Conservation (phyloP, 805 yeast genomes). For the Isabelozyma rhagii region DNA sequence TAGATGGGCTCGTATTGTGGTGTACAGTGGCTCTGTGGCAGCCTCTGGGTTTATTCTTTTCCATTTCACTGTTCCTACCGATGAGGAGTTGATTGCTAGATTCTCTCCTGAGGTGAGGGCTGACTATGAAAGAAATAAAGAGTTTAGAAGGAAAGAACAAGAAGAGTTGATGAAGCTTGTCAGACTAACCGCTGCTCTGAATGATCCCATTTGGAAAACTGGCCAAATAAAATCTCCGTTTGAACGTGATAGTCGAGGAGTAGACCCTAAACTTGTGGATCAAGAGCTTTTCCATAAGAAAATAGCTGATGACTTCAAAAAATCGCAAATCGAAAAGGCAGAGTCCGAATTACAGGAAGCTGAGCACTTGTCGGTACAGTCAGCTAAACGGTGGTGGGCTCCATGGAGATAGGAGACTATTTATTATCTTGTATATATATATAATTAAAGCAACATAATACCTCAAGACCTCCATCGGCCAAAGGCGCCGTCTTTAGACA, state of each 20-base stretch:
- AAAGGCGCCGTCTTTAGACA: conserved; percentile 27
- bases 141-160: conserved; percentile 64
- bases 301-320: conserved; percentile 38
- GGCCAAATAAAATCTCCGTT: conserved; percentile 70
- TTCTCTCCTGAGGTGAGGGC: conserved; percentile 82
- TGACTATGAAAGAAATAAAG: conserved; percentile 65
- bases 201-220: conserved; percentile 82
- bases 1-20: conserved; percentile 57
- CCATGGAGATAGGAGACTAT: conserved; percentile 5
- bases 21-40: conserved; percentile 63
- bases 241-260: conserved; percentile 44
- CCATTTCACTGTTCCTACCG: conserved; percentile 80
- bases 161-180: conserved; percentile 67
- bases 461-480: conserved; percentile 7
- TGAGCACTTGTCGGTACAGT: conserved; percentile 19
- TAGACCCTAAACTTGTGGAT: conserved; percentile 34
- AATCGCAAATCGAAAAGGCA: conserved; percentile 33
- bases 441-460: background rate
- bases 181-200: conserved; percentile 56
- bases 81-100: conserved; percentile 68
- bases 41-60: conserved; percentile 69
- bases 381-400: conserved; percentile 15
- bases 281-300: conserved; percentile 47
- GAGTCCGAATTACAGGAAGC: conserved; percentile 26
- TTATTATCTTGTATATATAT: background rate